Percentiles rank a stretch among this genome's conserved stretches.
Evolutionary conservation across 441 rosid genomes (phyloP).

Genomic region (Gossypium trilobum): DNA sequence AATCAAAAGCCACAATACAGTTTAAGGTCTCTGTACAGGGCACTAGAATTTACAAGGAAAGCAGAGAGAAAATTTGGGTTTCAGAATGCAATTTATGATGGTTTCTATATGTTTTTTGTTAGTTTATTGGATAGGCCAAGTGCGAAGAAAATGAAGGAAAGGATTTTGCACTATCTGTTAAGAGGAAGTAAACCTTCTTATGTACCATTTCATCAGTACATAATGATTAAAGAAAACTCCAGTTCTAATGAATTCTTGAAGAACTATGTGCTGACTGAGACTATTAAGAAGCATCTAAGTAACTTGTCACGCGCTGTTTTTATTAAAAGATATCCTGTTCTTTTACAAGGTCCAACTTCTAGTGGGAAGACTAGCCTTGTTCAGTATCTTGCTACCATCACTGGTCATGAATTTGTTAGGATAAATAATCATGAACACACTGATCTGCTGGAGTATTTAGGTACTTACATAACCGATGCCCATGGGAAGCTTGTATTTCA

Average conservation of each 20-base stretch:
- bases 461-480: constrained; percentile 76
- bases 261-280: constrained; percentile 69
- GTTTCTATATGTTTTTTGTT: constrained; percentile 87
- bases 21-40: constrained; percentile 88
- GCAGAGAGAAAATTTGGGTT: constrained; percentile 55
- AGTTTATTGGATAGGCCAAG: constrained; percentile 76
- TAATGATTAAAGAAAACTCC: constrained; percentile 26
- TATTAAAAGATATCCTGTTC: constrained; percentile 80
- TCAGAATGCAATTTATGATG: constrained; percentile 70
- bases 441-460: constrained; percentile 88
- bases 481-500: constrained; percentile 86
- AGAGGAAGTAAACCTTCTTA: constrained; percentile 38
- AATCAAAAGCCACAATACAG: constrained; percentile 97
- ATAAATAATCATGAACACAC: constrained; percentile 98
- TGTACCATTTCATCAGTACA: constrained; percentile 37
- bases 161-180: constrained; percentile 42
- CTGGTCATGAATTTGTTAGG: constrained; percentile 84
- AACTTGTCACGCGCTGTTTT: constrained; percentile 82
- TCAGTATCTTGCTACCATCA: constrained; percentile 80
- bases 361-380: constrained; percentile 99
- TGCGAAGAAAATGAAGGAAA: constrained; percentile 61
- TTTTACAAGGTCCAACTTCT: constrained; percentile 94
- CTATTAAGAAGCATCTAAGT: constrained; percentile 61
- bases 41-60: constrained; percentile 71
- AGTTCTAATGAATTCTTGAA: constrained; percentile 36